phyloP scores from a whole-genome alignment of 495 filamentous ascomycete genomes.

The Aspergillus bertholletiae region DNA sequence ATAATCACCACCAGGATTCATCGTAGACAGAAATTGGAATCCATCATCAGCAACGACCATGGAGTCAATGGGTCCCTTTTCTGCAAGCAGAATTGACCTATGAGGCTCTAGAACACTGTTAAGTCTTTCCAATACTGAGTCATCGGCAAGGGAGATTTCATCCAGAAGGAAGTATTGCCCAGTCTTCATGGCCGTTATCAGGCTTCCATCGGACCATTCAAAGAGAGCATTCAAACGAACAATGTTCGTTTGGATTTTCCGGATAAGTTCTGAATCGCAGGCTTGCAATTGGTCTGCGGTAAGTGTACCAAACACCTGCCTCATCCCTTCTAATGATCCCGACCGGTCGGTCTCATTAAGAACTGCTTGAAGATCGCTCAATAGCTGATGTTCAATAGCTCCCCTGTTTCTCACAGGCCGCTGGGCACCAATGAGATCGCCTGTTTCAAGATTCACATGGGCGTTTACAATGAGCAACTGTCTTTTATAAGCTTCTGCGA shows the following conservation, averaged over 20 bases:
- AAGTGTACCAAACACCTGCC: conserved; percentile 44
- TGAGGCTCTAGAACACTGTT: conserved; percentile 96
- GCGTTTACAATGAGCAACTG: conserved; percentile 88
- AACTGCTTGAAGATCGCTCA: conserved; percentile 56
- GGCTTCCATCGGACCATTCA: conserved; percentile 91
- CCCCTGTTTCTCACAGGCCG: conserved; percentile 83
- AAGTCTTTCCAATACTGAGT: conserved; percentile 92
- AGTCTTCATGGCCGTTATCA: conserved; percentile 92
- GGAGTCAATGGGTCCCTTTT: conserved; percentile 82
- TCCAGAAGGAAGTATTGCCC: conserved; percentile 91
- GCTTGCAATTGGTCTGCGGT: conserved; percentile 23
- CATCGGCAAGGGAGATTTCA: conserved; percentile 96
- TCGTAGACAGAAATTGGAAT: conserved; percentile 96
- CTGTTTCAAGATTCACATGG: conserved; percentile 95
- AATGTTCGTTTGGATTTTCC: conserved; percentile 56
- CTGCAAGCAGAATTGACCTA: conserved; percentile 82
- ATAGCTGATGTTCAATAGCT: conserved; percentile 61
- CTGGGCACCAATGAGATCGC: conserved; percentile 95
- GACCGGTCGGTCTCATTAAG: conserved; percentile 20
- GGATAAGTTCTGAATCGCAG: conserved; percentile 48
- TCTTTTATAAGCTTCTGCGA: conserved; percentile 74
- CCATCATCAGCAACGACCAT: conserved; percentile 72
- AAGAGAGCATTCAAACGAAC: conserved; percentile 76
- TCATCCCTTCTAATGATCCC: conserved; percentile 42
- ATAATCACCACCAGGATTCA: conserved; percentile 99